Base-by-base conservation (phyloP, 139 green algal genomes). In the Chlorella sp. region DNA sequence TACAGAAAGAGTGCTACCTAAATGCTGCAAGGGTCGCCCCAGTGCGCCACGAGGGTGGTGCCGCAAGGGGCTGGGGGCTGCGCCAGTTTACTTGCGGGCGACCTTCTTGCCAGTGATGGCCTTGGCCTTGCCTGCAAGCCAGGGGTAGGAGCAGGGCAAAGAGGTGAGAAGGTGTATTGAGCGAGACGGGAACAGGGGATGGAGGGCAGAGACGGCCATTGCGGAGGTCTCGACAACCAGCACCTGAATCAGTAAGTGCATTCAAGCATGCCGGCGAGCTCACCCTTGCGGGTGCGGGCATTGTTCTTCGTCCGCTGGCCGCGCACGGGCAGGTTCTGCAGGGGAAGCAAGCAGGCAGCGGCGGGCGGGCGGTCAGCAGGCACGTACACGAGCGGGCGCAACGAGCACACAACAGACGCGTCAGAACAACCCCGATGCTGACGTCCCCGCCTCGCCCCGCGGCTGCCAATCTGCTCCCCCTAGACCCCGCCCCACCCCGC, bases 261-360 rank as follows among this genome's bases (percentile, higher is more conserved):
- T n/a, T n/a, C n/a, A n/a, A n/a, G 26, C 30, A 37, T 39, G 30
- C 73, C 18, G 32, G 30, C 30, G 28, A 26, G 19, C 75, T 7
- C 30, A 81, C 75, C 79, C 48, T 85, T 85, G 0, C 79, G 12
- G 0, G 79, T 85, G 0, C 79, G 28, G 19, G 79, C 96, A 83
- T 99, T 99, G 87, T 94, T 99, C 96, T 99, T 99, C 37, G 98
- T 99, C 48, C 94, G 91, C 94, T 99, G 98, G 42, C 98, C 98
- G 26, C 96, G 95, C 34, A 96, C 92, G 15, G 98, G 98, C 91
- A 99, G 95, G 66, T 95, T 93, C 95, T 97, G 93, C 84, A 92
- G 39, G 37, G 76, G 22, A 82, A 48, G 32, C 19, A 48, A 0
- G 15, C 16, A 87, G 26, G 57, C 32, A 53, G 81, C 21, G 4